A percentile compares a stretch with the other conserved stretches of the same genome.
Conservation (phyloP, 192 early-diverging fungal species). For the Lobosporangium transversale region DNA sequence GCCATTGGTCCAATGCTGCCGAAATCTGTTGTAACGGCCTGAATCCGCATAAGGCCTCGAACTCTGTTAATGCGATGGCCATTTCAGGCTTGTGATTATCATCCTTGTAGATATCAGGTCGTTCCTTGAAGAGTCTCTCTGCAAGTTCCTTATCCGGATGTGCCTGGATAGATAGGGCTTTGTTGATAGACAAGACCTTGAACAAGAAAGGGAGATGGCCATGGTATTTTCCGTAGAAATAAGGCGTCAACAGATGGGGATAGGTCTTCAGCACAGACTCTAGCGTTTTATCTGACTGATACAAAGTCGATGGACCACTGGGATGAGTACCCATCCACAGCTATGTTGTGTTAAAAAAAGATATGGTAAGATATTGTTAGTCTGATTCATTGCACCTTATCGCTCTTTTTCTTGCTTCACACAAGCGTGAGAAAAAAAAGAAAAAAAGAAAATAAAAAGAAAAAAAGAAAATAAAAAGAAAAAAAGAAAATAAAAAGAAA, state of each 20-base stretch:
- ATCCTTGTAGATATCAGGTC: conserved; percentile 93
- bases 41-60: conserved; percentile 96
- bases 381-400: conserved; percentile 3
- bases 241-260: conserved; percentile 59
- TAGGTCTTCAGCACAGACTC: conserved; percentile 68
- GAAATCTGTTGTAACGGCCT: conserved; percentile 83
- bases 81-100: conserved; percentile 96
- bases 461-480: background rate
- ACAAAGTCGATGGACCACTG: conserved; percentile 78
- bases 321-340: conserved; percentile 99
- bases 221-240: conserved; percentile 69
- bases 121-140: conserved; percentile 69
- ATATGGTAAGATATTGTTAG: too few species aligned
- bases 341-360: too few species aligned
- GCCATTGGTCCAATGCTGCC: conserved; percentile 70
- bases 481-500: background rate
- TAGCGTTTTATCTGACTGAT: conserved; percentile 60
- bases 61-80: conserved; percentile 94
- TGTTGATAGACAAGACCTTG: conserved; percentile 90
- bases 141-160: conserved; percentile 96
- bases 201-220: conserved; percentile 96
- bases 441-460: background rate
- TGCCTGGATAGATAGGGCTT: conserved; percentile 97
- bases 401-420: background rate
- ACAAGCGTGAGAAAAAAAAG: conserved; percentile 31